phyloP scores from a whole-genome alignment of 805 yeast species.

The Kodamaea lidongshanica region DNA sequence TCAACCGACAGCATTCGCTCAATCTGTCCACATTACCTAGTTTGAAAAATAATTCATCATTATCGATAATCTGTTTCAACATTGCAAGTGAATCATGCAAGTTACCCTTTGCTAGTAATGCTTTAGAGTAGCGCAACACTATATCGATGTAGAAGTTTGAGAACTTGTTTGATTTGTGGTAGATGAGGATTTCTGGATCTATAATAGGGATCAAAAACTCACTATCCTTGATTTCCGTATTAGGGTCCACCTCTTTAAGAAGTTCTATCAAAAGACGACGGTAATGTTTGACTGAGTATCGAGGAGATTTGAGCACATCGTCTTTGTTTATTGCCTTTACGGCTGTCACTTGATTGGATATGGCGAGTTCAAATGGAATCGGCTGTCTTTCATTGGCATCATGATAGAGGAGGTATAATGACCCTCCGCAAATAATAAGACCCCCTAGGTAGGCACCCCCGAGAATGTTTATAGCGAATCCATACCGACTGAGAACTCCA shows the following conservation, averaged over 20 bases:
- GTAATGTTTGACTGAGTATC: constrained; percentile 40
- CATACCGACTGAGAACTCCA: constrained; percentile 21
- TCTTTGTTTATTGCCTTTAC: constrained; percentile 41
- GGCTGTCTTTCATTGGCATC: constrained; percentile 36
- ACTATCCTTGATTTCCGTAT: constrained; percentile 21
- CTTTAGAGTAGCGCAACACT: constrained; percentile 34
- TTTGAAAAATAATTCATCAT: constrained; percentile 31
- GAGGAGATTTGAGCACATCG: constrained; percentile 36
- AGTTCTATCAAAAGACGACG: constrained; percentile 31
- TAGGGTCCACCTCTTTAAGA: constrained; percentile 22
- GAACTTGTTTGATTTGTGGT: constrained; percentile 25
- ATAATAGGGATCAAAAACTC: constrained; percentile 31
- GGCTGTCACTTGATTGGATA: constrained; percentile 28
- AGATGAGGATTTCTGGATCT: constrained; percentile 23
- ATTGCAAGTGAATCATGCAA: constrained; percentile 24
- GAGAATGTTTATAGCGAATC: constrained; percentile 29
- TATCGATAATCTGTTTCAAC: constrained; percentile 24
- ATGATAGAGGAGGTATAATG: constrained; percentile 31
- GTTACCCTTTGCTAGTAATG: constrained; percentile 37
- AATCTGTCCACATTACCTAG: constrained; percentile 38
- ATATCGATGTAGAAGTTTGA: constrained; percentile 40
- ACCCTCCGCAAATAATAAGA: constrained; percentile 31
- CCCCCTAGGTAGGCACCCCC: constrained; percentile 42
- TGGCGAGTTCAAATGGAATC: constrained; percentile 34
- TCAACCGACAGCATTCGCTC: constrained; percentile 33